Percentiles rank a stretch among this genome's conserved stretches.
Conservation (phyloP, 345 rosid genomes). For the Raphanus raphanistrum region DNA sequence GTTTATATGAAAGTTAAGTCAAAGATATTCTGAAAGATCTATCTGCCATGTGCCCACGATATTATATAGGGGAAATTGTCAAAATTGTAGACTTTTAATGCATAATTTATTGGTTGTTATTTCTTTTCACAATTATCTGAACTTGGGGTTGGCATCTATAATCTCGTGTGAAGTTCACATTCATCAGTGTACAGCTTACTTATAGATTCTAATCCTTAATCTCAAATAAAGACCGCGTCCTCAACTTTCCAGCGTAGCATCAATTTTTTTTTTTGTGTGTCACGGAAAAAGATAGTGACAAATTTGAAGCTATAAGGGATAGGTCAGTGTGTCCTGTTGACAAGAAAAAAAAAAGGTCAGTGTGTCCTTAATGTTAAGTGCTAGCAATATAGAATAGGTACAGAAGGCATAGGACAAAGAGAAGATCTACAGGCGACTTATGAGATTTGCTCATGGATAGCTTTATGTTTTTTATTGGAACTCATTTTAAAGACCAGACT, state of each 20-base stretch:
- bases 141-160: constrained; percentile 18
- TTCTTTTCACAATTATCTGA: background rate
- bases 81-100: constrained; percentile 28
- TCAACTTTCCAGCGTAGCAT: constrained; percentile 20
- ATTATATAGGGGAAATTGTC: constrained; percentile 27
- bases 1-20: constrained; percentile 20
- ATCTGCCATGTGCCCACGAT: constrained; percentile 39
- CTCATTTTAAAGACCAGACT: constrained; percentile 41
- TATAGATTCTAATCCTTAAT: constrained; percentile 12
- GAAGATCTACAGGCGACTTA: constrained; percentile 39
- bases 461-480: constrained; percentile 38
- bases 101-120: background rate
- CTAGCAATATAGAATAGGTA: constrained; percentile 33
- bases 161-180: constrained; percentile 19
- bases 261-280: constrained; percentile 16
- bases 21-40: constrained; percentile 22
- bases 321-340: constrained; percentile 23
- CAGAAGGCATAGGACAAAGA: constrained; percentile 34
- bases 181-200: constrained; percentile 6
- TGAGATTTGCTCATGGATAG: constrained; percentile 34
- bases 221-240: constrained; percentile 5
- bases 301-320: constrained; percentile 16
- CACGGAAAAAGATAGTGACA: constrained; percentile 23
- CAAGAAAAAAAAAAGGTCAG: constrained; percentile 1
- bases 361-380: constrained; percentile 23